Base-by-base conservation (phyloP, 2,329 filamentous ascomycete genomes). In the Pseudogymnoascus sp. region DNA sequence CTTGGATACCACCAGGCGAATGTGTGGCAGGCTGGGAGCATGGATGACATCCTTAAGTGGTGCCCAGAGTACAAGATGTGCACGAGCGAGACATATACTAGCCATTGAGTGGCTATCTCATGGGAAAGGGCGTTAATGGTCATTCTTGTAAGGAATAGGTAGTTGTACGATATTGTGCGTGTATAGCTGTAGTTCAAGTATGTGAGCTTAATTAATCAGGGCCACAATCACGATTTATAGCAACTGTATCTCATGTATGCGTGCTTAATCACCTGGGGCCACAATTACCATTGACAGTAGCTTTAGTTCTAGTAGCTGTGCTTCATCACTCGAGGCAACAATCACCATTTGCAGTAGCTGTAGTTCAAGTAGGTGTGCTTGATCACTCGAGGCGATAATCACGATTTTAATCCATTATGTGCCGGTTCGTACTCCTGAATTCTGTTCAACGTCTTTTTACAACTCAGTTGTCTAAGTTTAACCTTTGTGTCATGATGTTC, bases 1-100 rank as follows among this genome's bases (percentile, higher is more conserved):
- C 39, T 73, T 16, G 72, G 72, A n/a, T 64, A 72, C 12, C 70
- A 72, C 63, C 71, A 72, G 26, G 71, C 63, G 12, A 71, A 71
- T 60, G 62, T 66, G 26, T 73, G 70, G 70, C 34, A 65, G 51
- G 18, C 34, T 16, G 47, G 59, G 1, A 42, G 62, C 11, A 34
- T 65, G 45, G 45, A 63, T 5, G 34, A 60, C 23, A 54, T 65
- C 18, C 42, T 60, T 40, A 45, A 47, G 11, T 65, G 64, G 64
- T 65, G 64, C 51, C 64, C 64, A 4, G 64, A 64, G 45, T 61
- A 61, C 36, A 61, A 61, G 37, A 37, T 61, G 34, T 67, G 65
- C 26, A 66, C 65, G n/a, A 18, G 36, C 59, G 39, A 64, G 59
- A 42, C 36, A 8, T 61, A 61, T 26, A 42, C 34, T 16, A 61